Evolutionary conservation across 352 stramenopile species (phyloP).

Genomic region (Phytophthora macrochlamydospora): DNA sequence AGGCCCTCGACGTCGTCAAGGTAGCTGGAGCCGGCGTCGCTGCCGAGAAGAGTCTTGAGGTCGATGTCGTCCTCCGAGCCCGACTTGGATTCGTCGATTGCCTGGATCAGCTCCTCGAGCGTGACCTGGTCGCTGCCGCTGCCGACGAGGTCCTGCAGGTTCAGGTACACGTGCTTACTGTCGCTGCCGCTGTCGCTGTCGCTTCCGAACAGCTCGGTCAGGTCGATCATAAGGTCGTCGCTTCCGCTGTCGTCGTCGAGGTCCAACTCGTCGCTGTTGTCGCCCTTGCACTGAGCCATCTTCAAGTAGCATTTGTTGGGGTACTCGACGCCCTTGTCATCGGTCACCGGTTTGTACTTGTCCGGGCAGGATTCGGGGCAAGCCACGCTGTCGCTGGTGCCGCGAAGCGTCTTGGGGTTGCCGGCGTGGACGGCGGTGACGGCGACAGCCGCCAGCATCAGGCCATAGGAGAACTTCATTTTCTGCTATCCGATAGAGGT

Average conservation of each 20-base stretch:
- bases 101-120: not conserved
- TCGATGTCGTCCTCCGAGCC: not conserved
- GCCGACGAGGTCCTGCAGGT: not conserved
- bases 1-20: not conserved
- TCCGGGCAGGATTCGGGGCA: constrained; percentile 22
- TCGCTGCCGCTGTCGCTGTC: not conserved
- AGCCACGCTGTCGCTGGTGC: constrained; percentile 8
- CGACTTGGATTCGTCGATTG: not conserved
- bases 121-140: not conserved
- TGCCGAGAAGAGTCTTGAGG: not conserved
- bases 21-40: not conserved
- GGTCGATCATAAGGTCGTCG: constrained; percentile 6
- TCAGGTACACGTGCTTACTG: not conserved
- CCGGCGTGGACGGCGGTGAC: constrained; percentile 20
- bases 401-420: constrained; percentile 21
- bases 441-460: constrained; percentile 30
- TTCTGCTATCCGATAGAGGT: constrained; percentile 10
- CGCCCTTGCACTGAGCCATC: constrained; percentile 31
- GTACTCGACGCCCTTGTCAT: constrained; percentile 14
- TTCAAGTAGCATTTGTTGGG: not conserved
- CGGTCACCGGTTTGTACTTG: constrained; percentile 19
- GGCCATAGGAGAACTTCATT: constrained; percentile 31
- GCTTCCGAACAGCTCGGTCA: constrained; percentile 8
- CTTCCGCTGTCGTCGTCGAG: constrained; percentile 1
- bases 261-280: not conserved